phyloP scores from a whole-genome alignment of 202 grass and related monocot genomes.

The Elaeis oleifera region DNA sequence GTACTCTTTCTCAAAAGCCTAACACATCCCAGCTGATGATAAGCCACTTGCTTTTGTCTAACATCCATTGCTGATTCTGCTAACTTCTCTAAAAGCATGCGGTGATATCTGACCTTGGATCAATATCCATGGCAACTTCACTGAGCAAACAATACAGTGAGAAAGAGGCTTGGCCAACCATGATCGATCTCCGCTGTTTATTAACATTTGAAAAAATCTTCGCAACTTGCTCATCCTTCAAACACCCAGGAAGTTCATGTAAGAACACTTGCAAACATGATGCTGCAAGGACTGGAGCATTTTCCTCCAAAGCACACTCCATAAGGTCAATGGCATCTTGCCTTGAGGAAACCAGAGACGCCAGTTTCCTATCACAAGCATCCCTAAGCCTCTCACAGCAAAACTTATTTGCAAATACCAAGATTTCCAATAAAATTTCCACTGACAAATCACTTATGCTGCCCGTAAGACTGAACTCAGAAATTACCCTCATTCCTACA shows the following conservation, averaged over 20 bases:
- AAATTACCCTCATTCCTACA: conserved; percentile 64
- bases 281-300: conserved; percentile 71
- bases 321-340: conserved; percentile 97
- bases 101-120: conserved; percentile 63
- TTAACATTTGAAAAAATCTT: conserved; percentile 65
- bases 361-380: conserved; percentile 80
- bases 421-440: conserved; percentile 77
- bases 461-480: conserved; percentile 73
- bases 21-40: conserved; percentile 74
- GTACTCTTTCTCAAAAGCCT: conserved; percentile 65
- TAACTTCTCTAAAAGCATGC: conserved; percentile 68
- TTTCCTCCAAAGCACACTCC: conserved; percentile 89
- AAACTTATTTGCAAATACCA: conserved; percentile 95
- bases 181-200: conserved; percentile 59
- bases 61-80: conserved; percentile 68
- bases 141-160: conserved; percentile 84
- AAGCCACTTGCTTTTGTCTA: conserved; percentile 70
- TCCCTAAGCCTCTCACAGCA: conserved; percentile 94
- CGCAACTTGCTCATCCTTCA: conserved; percentile 82
- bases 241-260: conserved; percentile 74
- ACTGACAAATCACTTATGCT: conserved; percentile 65
- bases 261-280: conserved; percentile 86
- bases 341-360: conserved; percentile 71
- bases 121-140: conserved; percentile 68
- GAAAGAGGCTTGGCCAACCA: conserved; percentile 73